Base-by-base conservation (phyloP, 2,329 filamentous ascomycete genomes). In the Rasamsonia emersonii region DNA sequence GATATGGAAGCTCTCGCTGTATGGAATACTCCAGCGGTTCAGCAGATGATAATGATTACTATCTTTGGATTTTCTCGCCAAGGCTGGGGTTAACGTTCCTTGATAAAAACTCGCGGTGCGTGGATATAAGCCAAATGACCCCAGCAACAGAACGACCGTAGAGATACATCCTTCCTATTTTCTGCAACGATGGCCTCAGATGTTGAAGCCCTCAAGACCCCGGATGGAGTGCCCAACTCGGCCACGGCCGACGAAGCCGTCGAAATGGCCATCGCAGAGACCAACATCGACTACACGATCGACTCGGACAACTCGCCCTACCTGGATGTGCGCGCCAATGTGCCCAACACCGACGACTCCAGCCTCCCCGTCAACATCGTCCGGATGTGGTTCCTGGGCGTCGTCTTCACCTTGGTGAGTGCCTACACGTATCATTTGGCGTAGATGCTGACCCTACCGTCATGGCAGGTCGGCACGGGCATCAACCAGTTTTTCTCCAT, bases 401-500 rank as follows among this genome's bases (percentile, higher is more conserved):
- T 68, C 18, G 45, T 64, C 8, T 46, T 47, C 24, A 44, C 46
- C n/a, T 21, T 37, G 4, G 25, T 27, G 50, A 50, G 15, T 64
- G 19, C 62, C 62, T 28, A 58, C 60, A 27, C 18, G 8, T 6
- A 60, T 66, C n/a, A n/a, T n/a, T n/a, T n/a, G n/a, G n/a, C n/a
- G n/a, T n/a, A n/a, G n/a, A n/a, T n/a, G n/a, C n/a, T n/a, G n/a
- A n/a, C n/a, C n/a, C n/a, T n/a, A n/a, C n/a, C n/a, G n/a, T n/a
- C n/a, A n/a, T n/a, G n/a, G 7, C 33, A 27, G 25, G 15, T 68
- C n/a, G 64, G 63, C 4, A 58, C 64, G 5, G 64, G 61, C 4
- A 60, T 67, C 29, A 67, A 67, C 37, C 61, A 65, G 32, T 67
- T 67, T 45, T 68, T 67, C 49, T 57, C 56, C 4, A 52, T 67